These are phyloP conservation scores for Aspergillus phoenicis DNA, from an alignment of 2,329 filamentous ascomycete species.

Conservation along the genomic window DNA sequence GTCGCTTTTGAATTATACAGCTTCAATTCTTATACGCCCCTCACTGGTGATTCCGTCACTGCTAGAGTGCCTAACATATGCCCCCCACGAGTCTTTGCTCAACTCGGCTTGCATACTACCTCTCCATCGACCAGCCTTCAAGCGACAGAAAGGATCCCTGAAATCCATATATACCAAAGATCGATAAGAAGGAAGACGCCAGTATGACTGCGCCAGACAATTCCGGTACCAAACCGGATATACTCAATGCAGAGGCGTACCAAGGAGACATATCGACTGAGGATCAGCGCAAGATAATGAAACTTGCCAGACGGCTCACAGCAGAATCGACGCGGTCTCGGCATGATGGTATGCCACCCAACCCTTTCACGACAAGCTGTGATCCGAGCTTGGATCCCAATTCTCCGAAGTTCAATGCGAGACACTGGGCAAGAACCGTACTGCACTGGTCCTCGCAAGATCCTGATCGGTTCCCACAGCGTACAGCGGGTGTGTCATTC, in stretches of 20 bases:
- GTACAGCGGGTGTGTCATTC: slow-evolving; percentile 40
- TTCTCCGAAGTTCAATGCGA: slow-evolving; percentile 6
- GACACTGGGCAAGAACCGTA: slow-evolving; percentile 5
- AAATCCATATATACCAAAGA: background rate
- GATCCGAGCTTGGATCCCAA: slow-evolving; percentile 7
- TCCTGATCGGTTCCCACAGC: slow-evolving; percentile 3
- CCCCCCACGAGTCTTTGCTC: too few species aligned
- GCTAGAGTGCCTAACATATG: too few species aligned
- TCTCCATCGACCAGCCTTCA: too few species aligned
- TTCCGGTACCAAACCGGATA: background rate
- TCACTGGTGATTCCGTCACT: too few species aligned
- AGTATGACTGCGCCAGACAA: background rate
- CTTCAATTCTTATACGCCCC: too few species aligned
- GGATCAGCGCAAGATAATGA: background rate
- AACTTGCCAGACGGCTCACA: slow-evolving; percentile 1
- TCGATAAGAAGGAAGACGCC: background rate
- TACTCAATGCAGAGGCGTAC: background rate
- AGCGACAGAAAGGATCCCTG: background rate
- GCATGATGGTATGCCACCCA: background rate
- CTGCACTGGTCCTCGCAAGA: slow-evolving; percentile 2
- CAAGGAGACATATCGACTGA: background rate
- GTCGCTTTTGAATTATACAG: too few species aligned
- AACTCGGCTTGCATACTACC: too few species aligned
- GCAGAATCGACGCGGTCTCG: background rate
- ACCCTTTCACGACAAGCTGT: slow-evolving; percentile 1